Conservation (phyloP, 805 yeast species). For the Teunomyces panamensis region DNA sequence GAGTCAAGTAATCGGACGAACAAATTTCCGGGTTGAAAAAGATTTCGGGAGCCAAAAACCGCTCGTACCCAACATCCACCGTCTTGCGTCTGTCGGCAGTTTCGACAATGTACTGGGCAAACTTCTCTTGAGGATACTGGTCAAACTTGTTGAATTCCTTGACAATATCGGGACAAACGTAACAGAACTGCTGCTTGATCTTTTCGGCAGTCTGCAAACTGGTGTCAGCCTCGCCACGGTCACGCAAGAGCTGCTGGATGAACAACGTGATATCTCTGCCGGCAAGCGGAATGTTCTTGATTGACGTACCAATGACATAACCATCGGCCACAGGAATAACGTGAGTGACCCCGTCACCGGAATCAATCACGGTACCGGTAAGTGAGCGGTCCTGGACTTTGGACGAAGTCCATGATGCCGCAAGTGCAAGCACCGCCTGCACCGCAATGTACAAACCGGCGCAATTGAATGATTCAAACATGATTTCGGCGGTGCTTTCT, state of each 20-base stretch:
- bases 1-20: conserved; percentile 90
- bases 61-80: conserved; percentile 95
- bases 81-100: conserved; percentile 55
- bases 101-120: conserved; percentile 90
- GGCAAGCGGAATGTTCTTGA: conserved; percentile 96
- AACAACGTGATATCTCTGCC: conserved; percentile 96
- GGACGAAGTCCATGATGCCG: conserved; percentile 98
- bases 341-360: conserved; percentile 99
- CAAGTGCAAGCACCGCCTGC: conserved; percentile 96
- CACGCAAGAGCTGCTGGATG: conserved; percentile 90
- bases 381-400: conserved; percentile 92
- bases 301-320: conserved; percentile 95
- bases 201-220: conserved; percentile 93
- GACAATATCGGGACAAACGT: conserved; percentile 96
- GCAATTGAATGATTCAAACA: conserved; percentile 98
- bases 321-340: conserved; percentile 99
- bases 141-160: conserved; percentile 94
- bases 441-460: conserved; percentile 98
- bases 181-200: conserved; percentile 94
- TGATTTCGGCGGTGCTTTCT: conserved; percentile 97
- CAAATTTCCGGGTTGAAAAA: conserved; percentile 98
- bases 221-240: conserved; percentile 94
- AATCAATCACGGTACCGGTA: conserved; percentile 97
- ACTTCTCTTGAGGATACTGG: conserved; percentile 81
- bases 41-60: conserved; percentile 98